Conservation (phyloP, 306 rosid genomes). For the Alnus glutinosa region DNA sequence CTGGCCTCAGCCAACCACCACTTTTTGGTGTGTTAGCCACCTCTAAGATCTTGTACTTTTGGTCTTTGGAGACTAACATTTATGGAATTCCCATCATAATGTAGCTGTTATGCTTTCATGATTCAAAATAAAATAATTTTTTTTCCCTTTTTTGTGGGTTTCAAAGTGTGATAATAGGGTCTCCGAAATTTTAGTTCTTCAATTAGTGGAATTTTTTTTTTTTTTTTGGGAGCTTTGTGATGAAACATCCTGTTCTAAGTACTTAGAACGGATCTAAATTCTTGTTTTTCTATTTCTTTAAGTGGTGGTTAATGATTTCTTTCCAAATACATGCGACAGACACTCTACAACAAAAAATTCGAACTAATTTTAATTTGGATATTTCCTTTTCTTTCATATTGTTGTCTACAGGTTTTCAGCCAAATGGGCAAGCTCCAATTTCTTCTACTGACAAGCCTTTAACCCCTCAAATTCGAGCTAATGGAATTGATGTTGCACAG, state of each 20-base stretch:
- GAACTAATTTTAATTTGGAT: background rate
- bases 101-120: too few species aligned
- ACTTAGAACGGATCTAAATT: background rate
- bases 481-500: conserved; percentile 30
- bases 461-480: background rate
- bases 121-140: too few species aligned
- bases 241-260: background rate
- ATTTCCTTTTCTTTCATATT: background rate
- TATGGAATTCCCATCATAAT: too few species aligned
- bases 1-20: too few species aligned
- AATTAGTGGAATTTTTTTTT: background rate
- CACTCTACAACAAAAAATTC: background rate
- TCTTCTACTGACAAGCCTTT: conserved; percentile 61
- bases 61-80: too few species aligned
- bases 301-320: background rate
- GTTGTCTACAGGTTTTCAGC: conserved; percentile 39
- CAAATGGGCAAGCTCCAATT: conserved; percentile 44
- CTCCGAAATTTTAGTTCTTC: background rate
- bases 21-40: too few species aligned
- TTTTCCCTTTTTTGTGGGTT: too few species aligned
- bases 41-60: too few species aligned
- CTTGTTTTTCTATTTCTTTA: background rate
- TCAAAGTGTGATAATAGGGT: background rate
- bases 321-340: background rate
- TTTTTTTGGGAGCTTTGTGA: background rate